These are phyloP conservation scores for Pontederia crassipes DNA, from an alignment of 176 grass and related monocot species.

Conservation along the genomic window DNA sequence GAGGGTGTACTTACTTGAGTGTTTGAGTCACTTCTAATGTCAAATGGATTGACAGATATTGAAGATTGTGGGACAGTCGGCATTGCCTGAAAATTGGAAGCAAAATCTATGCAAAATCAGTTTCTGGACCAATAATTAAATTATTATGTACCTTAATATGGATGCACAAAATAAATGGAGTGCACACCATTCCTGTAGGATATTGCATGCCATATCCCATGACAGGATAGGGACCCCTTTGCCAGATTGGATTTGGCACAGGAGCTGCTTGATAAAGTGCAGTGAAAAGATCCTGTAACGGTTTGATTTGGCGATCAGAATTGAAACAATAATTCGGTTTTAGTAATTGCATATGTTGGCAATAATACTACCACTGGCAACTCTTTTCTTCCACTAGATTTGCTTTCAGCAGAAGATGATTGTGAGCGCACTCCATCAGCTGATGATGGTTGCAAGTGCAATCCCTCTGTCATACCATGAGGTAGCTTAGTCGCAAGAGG, in stretches of 20 bases:
- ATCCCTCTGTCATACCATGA: slow-evolving; percentile 25
- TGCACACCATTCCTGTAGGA: slow-evolving; percentile 49
- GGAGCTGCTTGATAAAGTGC: slow-evolving; percentile 57
- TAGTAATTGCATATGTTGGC: not conserved
- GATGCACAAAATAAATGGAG: slow-evolving; percentile 9
- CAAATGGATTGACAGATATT: slow-evolving; percentile 84
- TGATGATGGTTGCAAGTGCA: slow-evolving; percentile 38
- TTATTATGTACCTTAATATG: not conserved
- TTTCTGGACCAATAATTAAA: not conserved
- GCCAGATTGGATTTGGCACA: slow-evolving; percentile 53
- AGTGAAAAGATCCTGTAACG: slow-evolving; percentile 73
- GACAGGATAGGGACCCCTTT: slow-evolving; percentile 51
- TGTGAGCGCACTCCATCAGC: slow-evolving; percentile 32
- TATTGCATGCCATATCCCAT: slow-evolving; percentile 87
- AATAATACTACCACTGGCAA: slow-evolving; percentile 59
- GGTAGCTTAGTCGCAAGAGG: slow-evolving; percentile 27
- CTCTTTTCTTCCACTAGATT: slow-evolving; percentile 57
- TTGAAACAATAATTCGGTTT: slow-evolving; percentile 6
- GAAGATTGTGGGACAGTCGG: slow-evolving; percentile 40
- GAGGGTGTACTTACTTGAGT: slow-evolving; percentile 11
- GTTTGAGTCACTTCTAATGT: slow-evolving; percentile 52
- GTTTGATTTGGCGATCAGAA: slow-evolving; percentile 5
- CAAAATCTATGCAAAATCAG: slow-evolving; percentile 10
- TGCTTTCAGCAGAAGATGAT: slow-evolving; percentile 43
- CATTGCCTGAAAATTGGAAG: slow-evolving; percentile 50